phyloP scores from a whole-genome alignment of 2,329 filamentous ascomycete genomes.

The Colletotrichum lindemuthianum region DNA sequence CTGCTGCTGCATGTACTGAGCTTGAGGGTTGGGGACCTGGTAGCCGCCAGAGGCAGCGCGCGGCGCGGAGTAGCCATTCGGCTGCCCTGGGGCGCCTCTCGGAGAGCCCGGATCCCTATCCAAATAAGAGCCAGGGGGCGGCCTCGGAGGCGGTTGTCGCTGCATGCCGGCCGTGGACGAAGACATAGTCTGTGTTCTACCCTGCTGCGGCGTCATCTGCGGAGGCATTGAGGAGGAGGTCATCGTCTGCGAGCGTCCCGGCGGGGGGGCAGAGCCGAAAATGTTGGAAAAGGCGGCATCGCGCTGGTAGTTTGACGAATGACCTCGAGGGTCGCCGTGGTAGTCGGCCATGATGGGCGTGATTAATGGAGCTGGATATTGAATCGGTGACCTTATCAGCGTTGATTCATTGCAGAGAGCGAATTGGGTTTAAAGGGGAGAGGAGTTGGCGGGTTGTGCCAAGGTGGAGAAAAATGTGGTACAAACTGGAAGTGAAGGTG shows the following conservation, averaged over 20 bases:
- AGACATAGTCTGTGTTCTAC: constrained; percentile 83
- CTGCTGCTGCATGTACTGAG: constrained; percentile 59
- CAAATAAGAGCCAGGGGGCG: constrained; percentile 50
- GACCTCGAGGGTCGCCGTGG: constrained; percentile 60
- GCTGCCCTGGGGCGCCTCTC: constrained; percentile 49
- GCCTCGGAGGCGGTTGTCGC: constrained; percentile 70
- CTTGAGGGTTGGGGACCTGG: constrained; percentile 54
- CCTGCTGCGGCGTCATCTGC: constrained; percentile 61
- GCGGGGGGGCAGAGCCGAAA: constrained; percentile 86
- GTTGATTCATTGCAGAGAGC: constrained; percentile 16
- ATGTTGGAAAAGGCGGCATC: constrained; percentile 97
- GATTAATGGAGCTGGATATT: constrained; percentile 46
- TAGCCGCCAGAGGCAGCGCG: constrained; percentile 62
- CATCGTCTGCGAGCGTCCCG: constrained; percentile 95
- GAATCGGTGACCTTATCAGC: constrained; percentile 30
- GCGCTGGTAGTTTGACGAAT: constrained; percentile 74
- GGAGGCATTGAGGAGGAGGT: constrained; percentile 75
- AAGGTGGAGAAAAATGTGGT: constrained; percentile 38
- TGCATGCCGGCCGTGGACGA: constrained; percentile 64
- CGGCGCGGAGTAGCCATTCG: constrained; percentile 51
- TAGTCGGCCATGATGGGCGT: constrained; percentile 65
- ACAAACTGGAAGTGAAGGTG: constrained; percentile 19
- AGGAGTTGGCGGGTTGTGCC: constrained; percentile 35
- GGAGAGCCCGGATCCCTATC: constrained; percentile 50
- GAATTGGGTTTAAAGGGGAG: constrained; percentile 31